phyloP scores from a whole-genome alignment of 805 yeast genomes.

The Cyberlindnera nakhonratchasimensis region DNA sequence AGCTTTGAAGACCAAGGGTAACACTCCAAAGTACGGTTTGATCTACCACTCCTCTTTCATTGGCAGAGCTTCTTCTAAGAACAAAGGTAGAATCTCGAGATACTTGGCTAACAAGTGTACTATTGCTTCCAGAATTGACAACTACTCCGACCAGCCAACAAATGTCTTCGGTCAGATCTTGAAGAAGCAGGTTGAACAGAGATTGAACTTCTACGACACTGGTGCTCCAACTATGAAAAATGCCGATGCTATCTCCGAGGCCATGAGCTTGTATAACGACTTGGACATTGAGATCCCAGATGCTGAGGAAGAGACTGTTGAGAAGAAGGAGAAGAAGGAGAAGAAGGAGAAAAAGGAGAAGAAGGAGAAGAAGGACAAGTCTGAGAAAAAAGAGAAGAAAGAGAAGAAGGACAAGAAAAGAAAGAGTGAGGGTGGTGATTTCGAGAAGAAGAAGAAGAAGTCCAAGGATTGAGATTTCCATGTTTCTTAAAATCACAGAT shows the following conservation, averaged over 20 bases:
- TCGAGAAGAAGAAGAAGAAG: conserved; percentile 18
- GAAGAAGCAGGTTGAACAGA: conserved; percentile 96
- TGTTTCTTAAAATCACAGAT: not conserved
- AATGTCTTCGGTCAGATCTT: conserved; percentile 86
- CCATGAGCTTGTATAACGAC: conserved; percentile 61
- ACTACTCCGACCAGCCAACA: conserved; percentile 92
- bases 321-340: conserved; percentile 39
- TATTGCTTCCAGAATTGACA: conserved; percentile 97
- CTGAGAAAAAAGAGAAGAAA: conserved; percentile 44
- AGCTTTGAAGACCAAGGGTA: conserved; percentile 97
- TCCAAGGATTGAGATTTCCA: conserved; percentile 13
- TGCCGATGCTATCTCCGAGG: conserved; percentile 89
- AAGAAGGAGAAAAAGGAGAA: conserved; percentile 48
- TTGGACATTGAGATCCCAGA: conserved; percentile 43
- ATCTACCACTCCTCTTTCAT: conserved; percentile 94
- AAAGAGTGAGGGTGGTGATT: conserved; percentile 16
- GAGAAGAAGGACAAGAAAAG: conserved; percentile 44
- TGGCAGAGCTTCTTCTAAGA: conserved; percentile 95
- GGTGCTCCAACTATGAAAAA: conserved; percentile 97
- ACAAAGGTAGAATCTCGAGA: conserved; percentile 98
- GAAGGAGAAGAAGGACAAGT: conserved; percentile 48
- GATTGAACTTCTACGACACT: conserved; percentile 91
- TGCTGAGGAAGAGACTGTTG: conserved; percentile 35
- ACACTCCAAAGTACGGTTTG: conserved; percentile 97
- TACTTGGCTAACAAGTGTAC: conserved; percentile 98